Percentiles rank a stretch among this genome's conserved stretches.
These are phyloP conservation scores for Salix koriyanagi DNA, from an alignment of 345 rosid genomes.

Conservation along the genomic window DNA sequence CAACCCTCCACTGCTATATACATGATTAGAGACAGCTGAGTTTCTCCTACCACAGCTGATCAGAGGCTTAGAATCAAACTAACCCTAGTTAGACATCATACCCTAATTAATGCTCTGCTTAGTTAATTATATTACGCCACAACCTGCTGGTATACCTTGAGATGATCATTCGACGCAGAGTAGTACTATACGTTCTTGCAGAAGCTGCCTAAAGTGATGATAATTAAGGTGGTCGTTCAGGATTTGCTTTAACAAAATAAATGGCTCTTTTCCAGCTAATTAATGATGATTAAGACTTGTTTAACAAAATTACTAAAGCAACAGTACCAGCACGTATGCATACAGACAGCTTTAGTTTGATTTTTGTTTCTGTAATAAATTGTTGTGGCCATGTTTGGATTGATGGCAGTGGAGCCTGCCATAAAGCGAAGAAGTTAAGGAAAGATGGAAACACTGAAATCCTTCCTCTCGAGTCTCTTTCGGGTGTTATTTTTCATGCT, in stretches of 20 bases:
- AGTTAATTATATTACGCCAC: no score
- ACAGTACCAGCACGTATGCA: not conserved
- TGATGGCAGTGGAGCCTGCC: not conserved
- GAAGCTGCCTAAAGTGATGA: not conserved
- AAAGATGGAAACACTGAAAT: not conserved
- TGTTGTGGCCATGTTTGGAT: not conserved
- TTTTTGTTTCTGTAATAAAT: not conserved
- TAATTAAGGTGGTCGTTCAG: not conserved
- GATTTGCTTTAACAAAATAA: not conserved
- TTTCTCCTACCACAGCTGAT: not conserved
- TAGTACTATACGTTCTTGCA: not conserved
- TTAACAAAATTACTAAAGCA: not conserved
- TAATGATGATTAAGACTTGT: not conserved
- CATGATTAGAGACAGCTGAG: slow-evolving; percentile 3
- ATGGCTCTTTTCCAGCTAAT: not conserved
- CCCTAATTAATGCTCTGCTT: no score
- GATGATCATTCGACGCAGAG: not conserved
- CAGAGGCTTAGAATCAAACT: not conserved
- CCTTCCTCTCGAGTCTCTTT: not conserved
- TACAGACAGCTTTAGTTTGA: not conserved
- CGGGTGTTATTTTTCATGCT: not conserved
- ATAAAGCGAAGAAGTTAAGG: not conserved
- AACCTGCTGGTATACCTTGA: not conserved
- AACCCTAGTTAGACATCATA: not conserved
- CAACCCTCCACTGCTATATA: not conserved